phyloP scores from a whole-genome alignment of 1,139 yeast genomes.

The Pichia sp. region DNA sequence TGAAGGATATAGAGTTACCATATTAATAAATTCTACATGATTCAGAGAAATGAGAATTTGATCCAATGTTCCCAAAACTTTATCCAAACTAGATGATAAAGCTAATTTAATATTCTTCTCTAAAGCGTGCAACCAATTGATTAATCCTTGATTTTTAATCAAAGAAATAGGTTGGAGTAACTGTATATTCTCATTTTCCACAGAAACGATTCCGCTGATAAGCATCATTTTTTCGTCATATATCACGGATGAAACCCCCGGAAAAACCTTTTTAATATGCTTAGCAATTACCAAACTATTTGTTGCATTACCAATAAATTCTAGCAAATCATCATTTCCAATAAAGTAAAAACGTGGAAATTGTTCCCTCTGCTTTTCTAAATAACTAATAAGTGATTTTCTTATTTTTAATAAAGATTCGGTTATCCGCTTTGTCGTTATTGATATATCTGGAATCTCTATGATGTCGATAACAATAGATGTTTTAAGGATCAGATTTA shows the following conservation, averaged over 20 bases:
- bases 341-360: conserved; percentile 84
- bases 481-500: conserved; percentile 47
- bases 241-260: conserved; percentile 49
- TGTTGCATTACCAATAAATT: conserved; percentile 64
- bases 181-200: conserved; percentile 54
- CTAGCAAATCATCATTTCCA: conserved; percentile 86
- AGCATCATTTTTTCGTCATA: conserved; percentile 29
- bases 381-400: conserved; percentile 66
- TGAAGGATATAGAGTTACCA: conserved; percentile 41
- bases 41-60: neutral
- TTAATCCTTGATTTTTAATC: conserved; percentile 28
- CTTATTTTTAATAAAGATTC: conserved; percentile 56
- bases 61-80: neutral
- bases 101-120: conserved; percentile 51
- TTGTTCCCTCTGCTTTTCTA: conserved; percentile 70
- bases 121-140: conserved; percentile 60
- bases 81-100: conserved; percentile 30
- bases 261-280: conserved; percentile 68
- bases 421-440: conserved; percentile 43
- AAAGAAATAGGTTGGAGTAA: conserved; percentile 44
- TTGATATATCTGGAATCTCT: conserved; percentile 44
- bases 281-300: conserved; percentile 46
- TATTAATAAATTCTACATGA: conserved; percentile 21
- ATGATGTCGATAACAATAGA: conserved; percentile 54
- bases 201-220: conserved; percentile 48